Evolutionary conservation across 2,329 filamentous ascomycete genomes (phyloP), one percentile per base, ranked within the genome.

Genomic region (Myriosclerotinia curreyana): DNA sequence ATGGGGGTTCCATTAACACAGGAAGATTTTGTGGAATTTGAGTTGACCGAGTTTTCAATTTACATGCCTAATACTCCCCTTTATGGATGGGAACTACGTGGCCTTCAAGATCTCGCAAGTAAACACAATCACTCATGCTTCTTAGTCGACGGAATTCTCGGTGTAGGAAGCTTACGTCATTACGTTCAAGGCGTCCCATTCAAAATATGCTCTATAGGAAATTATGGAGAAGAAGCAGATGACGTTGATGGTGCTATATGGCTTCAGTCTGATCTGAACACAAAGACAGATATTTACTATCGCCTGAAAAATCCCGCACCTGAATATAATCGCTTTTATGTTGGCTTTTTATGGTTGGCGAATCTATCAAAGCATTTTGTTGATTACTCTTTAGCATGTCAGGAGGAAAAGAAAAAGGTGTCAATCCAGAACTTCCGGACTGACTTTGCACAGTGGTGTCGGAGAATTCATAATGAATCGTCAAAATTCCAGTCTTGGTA

Each of bases 361-460:
- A 81, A 88, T 60, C 77, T 95, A 0, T 80, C 83, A 0, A 94
- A 93, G 71, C 86, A 92, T 69, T 81, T 89, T 31, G 79, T 92
- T 1, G 88, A 92, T 66, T 95, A 83, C 44, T 69, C 67, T 53
- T 52, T 71, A 38, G 50, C 56, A 20, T 66, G 64, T n/a, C 56
- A 65, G 66, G 22, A 60, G 7, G 22, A 54, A 42, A 42, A 62
- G 67, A 1, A 69, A 73, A 11, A 34, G 7, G 80, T 89, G 1
- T 74, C 76, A 0, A 77, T 92, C 0, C 62, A 76, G 3, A 76
- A 85, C 60, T 93, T 95, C 67, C 77, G 79, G 11, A 64, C 65
- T 0, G 70, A 78, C 0, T 95, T 95, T 67, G 73, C 76, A 40
- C 60, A 66, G 0, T 92, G 88, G 87, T 71, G 90, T 0, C 31